Percentiles rank a stretch among this genome's conserved stretches.
Evolutionary conservation across 768 basidiomycete genomes (phyloP).

Genomic region (Tricholoma sp.): DNA sequence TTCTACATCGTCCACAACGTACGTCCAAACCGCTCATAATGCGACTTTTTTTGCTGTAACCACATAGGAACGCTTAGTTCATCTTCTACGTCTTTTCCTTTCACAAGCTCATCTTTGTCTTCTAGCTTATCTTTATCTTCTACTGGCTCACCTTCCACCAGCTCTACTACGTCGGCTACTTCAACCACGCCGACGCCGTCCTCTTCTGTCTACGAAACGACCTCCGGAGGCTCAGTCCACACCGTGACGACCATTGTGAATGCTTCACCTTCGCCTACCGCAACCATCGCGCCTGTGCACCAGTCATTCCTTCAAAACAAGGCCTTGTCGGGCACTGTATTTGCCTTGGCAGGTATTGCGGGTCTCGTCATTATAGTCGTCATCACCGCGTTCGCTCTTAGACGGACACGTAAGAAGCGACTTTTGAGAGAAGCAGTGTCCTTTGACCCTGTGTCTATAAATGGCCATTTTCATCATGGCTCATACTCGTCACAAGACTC

Average conservation of each 20-base stretch:
- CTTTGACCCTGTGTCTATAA: slow-evolving; percentile 39
- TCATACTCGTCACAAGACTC: slow-evolving; percentile 19
- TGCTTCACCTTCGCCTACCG: slow-evolving; percentile 21
- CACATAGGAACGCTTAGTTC: neutral
- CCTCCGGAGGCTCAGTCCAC: slow-evolving; percentile 25
- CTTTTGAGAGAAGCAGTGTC: slow-evolving; percentile 42
- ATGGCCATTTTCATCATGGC: slow-evolving; percentile 14
- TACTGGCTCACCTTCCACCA: too few species aligned
- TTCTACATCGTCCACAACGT: slow-evolving; percentile 5
- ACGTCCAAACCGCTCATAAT: neutral
- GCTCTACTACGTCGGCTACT: slow-evolving; percentile 7
- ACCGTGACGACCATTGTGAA: slow-evolving; percentile 25
- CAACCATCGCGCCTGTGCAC: slow-evolving; percentile 8
- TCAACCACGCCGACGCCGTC: slow-evolving; percentile 11
- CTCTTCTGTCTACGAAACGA: slow-evolving; percentile 14
- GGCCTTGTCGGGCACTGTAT: slow-evolving; percentile 55
- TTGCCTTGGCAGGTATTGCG: slow-evolving; percentile 45
- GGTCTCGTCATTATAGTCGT: slow-evolving; percentile 41
- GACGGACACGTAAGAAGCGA: slow-evolving; percentile 40
- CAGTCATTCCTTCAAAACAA: slow-evolving; percentile 59
- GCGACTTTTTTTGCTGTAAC: neutral
- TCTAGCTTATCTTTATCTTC: slow-evolving; percentile 9
- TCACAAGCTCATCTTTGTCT: slow-evolving; percentile 9
- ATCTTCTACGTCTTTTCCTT: slow-evolving; percentile 1
- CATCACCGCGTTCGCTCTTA: slow-evolving; percentile 40